Base-by-base conservation (phyloP, 2,329 filamentous ascomycete genomes). In the Pestalotiopsis sp. region DNA sequence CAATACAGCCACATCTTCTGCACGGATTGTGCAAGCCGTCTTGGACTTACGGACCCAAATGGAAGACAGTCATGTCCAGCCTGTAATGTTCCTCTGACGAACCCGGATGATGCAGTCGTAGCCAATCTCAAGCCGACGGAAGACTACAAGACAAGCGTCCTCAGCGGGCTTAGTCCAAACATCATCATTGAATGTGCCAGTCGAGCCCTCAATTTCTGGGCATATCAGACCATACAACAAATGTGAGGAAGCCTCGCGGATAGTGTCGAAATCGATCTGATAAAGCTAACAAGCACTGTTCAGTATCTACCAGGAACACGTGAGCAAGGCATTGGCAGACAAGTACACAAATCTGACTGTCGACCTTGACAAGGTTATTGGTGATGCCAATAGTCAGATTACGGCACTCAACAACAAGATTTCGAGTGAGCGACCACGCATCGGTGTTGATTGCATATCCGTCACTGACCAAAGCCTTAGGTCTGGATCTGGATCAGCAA, bases 161-260 rank as follows among this genome's bases (percentile, higher is more conserved):
- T 98, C 12, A 94, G 93, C 75, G 95, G 95, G 0, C 82, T 98
- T 1, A 93, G 90, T 70, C 95, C 95, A 0, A 91, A 87, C 41
- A 85, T 91, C 38, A 92, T 98, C 71, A 94, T 97, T 87, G 95
- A 97, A 74, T 97, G 94, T 79, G 92, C 93, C 25, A 90, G 91
- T 4, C 87, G 93, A 72, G 94, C 91, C 1, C 80, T 97, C 72
- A 89, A 87, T 39, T 97, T 97, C 77, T 97, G 94, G 91, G 91
- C 89, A 38, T 97, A 97, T 75, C 94, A 97, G 77, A 90, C 91
- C 23, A 90, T 90, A 2, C 93, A 96, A 75, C 93, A 97, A 80
- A 92, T 97, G 92, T 94, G 75, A 72, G 85, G 78, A 11, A n/a
- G 13, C 20, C 45, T 9, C 14, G 45, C 45, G 12, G 25, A 13